These are phyloP conservation scores for Inga leiocalycina DNA, from an alignment of 306 rosid species.

Conservation along the genomic window DNA sequence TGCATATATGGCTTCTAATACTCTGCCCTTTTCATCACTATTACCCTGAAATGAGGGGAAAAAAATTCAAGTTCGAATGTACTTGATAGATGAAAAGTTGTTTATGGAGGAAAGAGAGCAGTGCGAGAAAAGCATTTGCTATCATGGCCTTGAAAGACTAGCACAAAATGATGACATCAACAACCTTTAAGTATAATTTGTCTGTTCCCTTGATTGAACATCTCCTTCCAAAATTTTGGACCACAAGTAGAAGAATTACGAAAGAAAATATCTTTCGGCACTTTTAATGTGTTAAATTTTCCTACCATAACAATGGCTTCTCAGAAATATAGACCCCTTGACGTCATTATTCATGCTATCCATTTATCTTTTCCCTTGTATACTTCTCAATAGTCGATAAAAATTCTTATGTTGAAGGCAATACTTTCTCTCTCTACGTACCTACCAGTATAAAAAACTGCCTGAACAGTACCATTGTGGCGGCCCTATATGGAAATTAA, in stretches of 20 bases:
- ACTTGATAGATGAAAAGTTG: slow-evolving; percentile 24
- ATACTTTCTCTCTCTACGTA: slow-evolving; percentile 8
- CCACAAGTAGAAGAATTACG: slow-evolving; percentile 48
- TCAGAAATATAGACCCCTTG: background rate
- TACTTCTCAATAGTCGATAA: background rate
- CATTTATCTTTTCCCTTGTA: slow-evolving; percentile 1
- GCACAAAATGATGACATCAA: slow-evolving; percentile 46
- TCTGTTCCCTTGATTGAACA: slow-evolving; percentile 40
- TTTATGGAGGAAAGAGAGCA: slow-evolving; percentile 20
- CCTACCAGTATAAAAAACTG: background rate
- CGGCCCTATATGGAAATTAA: slow-evolving; percentile 8
- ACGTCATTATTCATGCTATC: slow-evolving; percentile 27
- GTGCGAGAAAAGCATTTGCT: slow-evolving; percentile 6
- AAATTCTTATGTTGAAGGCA: background rate
- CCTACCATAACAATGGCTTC: slow-evolving; percentile 36
- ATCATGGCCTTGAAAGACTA: slow-evolving; percentile 35
- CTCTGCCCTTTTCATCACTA: slow-evolving; percentile 12
- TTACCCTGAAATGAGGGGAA: slow-evolving; percentile 42
- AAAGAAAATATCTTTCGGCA: slow-evolving; percentile 41
- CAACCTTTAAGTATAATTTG: slow-evolving; percentile 48
- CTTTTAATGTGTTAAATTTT: slow-evolving; percentile 19
- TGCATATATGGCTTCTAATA: background rate
- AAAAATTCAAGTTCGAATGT: slow-evolving; percentile 8
- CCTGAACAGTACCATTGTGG: slow-evolving; percentile 14
- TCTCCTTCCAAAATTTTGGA: slow-evolving; percentile 41